Conservation (phyloP, 1,139 yeast genomes). For the Taphrina deformans region DNA sequence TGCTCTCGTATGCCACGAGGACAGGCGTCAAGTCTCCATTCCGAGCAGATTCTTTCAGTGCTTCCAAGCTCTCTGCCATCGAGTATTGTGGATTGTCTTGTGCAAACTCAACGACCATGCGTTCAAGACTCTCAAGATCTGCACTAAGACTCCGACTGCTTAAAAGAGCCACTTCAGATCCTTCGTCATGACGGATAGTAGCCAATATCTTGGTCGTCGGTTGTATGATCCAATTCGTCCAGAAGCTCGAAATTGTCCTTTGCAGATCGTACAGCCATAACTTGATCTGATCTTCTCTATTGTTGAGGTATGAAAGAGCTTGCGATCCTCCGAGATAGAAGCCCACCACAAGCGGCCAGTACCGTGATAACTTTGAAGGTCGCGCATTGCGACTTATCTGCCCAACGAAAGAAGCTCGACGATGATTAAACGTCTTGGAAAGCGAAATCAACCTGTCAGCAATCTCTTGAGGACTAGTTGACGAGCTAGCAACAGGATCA, state of each 20-base stretch:
- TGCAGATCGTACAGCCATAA: conserved; percentile 53
- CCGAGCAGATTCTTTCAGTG: conserved; percentile 46
- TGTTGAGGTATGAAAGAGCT: neutral
- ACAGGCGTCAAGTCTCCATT: conserved; percentile 77
- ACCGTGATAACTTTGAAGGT: conserved; percentile 17
- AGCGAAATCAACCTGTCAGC: conserved; percentile 28
- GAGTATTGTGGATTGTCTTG: conserved; percentile 42
- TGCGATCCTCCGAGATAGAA: conserved; percentile 2
- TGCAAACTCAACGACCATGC: conserved; percentile 82
- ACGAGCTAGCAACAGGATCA: neutral
- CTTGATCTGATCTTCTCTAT: conserved; percentile 6
- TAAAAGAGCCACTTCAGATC: conserved; percentile 69
- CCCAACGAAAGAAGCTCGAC: neutral
- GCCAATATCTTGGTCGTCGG: conserved; percentile 74
- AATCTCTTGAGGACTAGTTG: conserved; percentile 6
- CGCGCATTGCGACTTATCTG: neutral
- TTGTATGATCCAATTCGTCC: conserved; percentile 75
- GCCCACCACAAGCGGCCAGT: conserved; percentile 20
- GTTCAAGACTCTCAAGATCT: conserved; percentile 74
- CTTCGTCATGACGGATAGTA: conserved; percentile 79
- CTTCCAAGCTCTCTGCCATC: conserved; percentile 40
- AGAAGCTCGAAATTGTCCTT: conserved; percentile 60
- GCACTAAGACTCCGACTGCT: conserved; percentile 75
- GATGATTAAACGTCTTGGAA: neutral
- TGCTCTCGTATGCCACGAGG: conserved; percentile 76